phyloP scores from a whole-genome alignment of 441 rosid species.

The Eruca vesicaria region DNA sequence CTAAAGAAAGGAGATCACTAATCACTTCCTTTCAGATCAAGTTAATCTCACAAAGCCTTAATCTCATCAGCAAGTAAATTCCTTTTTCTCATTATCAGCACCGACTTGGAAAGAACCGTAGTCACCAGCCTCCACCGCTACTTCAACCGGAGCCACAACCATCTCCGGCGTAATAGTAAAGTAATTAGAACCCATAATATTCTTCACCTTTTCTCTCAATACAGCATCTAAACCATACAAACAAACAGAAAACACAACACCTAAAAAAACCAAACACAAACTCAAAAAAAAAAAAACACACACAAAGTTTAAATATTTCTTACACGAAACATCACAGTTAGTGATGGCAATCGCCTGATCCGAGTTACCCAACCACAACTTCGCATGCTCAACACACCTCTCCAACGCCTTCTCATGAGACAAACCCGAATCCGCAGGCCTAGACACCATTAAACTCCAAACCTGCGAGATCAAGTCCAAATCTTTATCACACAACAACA shows the following conservation, averaged over 20 bases:
- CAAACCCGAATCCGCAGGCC: background rate
- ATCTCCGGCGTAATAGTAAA: slow-evolving; percentile 76
- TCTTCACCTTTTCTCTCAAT: slow-evolving; percentile 67
- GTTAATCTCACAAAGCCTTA: slow-evolving; percentile 1
- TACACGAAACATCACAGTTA: background rate
- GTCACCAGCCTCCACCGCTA: slow-evolving; percentile 66
- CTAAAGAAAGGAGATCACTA: background rate
- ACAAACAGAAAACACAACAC: background rate
- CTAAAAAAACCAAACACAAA: background rate
- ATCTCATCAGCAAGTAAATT: background rate
- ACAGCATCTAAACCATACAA: slow-evolving; percentile 45
- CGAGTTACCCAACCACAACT: background rate
- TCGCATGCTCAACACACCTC: background rate
- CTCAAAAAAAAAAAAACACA: background rate
- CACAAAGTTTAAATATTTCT: background rate
- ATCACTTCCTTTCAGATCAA: background rate
- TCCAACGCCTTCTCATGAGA: background rate
- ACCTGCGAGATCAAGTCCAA: background rate
- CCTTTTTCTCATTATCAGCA: slow-evolving; percentile 33
- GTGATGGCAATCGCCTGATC: background rate
- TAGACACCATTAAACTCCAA: background rate
- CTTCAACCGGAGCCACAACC: slow-evolving; percentile 64
- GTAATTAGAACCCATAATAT: slow-evolving; percentile 83
- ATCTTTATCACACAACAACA: background rate
- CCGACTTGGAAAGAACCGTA: slow-evolving; percentile 57